A percentile compares a stretch with the other conserved stretches of the same genome.
phyloP scores from a whole-genome alignment of 441 rosid genomes.

The Viola pubescens region DNA sequence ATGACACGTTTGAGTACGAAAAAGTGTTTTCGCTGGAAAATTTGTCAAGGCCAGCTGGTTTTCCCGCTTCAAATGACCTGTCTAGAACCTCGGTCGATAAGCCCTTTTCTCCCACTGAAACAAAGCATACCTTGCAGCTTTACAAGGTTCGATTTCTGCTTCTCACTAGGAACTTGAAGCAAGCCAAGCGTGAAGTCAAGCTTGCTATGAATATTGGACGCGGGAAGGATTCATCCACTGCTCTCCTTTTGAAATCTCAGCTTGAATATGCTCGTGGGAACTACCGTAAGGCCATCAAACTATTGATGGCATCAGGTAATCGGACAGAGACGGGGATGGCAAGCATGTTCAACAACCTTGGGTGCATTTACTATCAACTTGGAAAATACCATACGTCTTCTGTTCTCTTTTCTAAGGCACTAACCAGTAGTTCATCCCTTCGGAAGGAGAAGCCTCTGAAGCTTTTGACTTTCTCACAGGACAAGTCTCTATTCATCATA shows the following conservation, averaged over 20 bases:
- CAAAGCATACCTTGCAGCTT: constrained; percentile 90
- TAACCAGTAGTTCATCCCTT: constrained; percentile 51
- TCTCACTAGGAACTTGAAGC: constrained; percentile 79
- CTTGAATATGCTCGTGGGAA: constrained; percentile 94
- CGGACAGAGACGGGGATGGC: constrained; percentile 54
- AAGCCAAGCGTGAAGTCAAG: constrained; percentile 97
- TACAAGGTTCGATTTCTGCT: constrained; percentile 83
- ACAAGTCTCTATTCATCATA: constrained; percentile 68
- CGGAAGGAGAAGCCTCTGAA: constrained; percentile 64
- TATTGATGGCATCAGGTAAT: constrained; percentile 72
- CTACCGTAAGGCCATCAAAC: constrained; percentile 83
- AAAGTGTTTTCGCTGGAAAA: constrained; percentile 65
- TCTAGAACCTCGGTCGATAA: constrained; percentile 48
- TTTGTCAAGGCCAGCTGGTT: constrained; percentile 40
- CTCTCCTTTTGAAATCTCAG: constrained; percentile 88
- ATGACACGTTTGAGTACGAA: constrained; percentile 76
- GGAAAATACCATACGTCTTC: constrained; percentile 61
- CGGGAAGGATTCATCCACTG: constrained; percentile 77
- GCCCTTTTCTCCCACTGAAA: constrained; percentile 49
- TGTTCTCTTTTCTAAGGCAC: constrained; percentile 68
- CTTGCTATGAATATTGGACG: constrained; percentile 86
- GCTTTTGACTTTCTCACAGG: constrained; percentile 66
- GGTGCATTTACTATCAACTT: constrained; percentile 83
- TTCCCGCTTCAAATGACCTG: constrained; percentile 49
- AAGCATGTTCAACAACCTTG: constrained; percentile 84